A percentile compares a stretch with the other conserved stretches of the same genome.
These are phyloP conservation scores for Dalbergia cultrata DNA, from an alignment of 306 rosid species.

Conservation along the genomic window DNA sequence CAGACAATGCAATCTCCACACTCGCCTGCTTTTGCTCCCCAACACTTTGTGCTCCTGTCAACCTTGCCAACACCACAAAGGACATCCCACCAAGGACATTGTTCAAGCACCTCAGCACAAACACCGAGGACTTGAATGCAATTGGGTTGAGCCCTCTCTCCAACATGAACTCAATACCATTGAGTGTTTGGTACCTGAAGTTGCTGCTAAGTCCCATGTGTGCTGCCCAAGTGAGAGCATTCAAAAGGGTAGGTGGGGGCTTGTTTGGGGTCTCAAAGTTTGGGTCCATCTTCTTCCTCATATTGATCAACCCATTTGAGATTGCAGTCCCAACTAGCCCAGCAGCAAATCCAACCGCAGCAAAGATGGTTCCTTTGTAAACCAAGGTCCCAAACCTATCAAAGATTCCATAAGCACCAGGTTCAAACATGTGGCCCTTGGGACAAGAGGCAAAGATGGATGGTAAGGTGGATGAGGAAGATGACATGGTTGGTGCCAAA, in stretches of 20 bases:
- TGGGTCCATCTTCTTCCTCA: slow-evolving; percentile 93
- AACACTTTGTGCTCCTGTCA: slow-evolving; percentile 83
- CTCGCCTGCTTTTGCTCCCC: neutral
- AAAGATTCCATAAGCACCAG: slow-evolving; percentile 66
- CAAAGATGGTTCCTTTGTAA: slow-evolving; percentile 78
- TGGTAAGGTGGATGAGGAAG: slow-evolving; percentile 67
- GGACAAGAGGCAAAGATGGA: slow-evolving; percentile 78
- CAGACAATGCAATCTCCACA: slow-evolving; percentile 46
- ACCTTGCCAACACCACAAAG: slow-evolving; percentile 83
- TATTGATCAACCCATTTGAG: slow-evolving; percentile 84
- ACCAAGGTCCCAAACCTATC: slow-evolving; percentile 77
- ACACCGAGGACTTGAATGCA: slow-evolving; percentile 82
- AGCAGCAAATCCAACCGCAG: slow-evolving; percentile 84
- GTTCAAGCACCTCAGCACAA: slow-evolving; percentile 80
- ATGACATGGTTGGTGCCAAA: slow-evolving; percentile 72
- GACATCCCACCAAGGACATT: slow-evolving; percentile 91
- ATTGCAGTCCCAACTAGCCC: slow-evolving; percentile 80
- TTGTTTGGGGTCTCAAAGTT: slow-evolving; percentile 87
- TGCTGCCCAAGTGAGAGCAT: slow-evolving; percentile 85
- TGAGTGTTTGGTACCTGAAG: slow-evolving; percentile 86
- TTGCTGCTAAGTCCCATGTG: slow-evolving; percentile 96
- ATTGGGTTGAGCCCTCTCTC: slow-evolving; percentile 73
- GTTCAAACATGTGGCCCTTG: slow-evolving; percentile 92
- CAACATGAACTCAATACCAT: slow-evolving; percentile 77
- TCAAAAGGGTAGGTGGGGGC: slow-evolving; percentile 82